Conservation (phyloP, 2,329 filamentous ascomycete genomes). For the Botrytis deweyae region DNA sequence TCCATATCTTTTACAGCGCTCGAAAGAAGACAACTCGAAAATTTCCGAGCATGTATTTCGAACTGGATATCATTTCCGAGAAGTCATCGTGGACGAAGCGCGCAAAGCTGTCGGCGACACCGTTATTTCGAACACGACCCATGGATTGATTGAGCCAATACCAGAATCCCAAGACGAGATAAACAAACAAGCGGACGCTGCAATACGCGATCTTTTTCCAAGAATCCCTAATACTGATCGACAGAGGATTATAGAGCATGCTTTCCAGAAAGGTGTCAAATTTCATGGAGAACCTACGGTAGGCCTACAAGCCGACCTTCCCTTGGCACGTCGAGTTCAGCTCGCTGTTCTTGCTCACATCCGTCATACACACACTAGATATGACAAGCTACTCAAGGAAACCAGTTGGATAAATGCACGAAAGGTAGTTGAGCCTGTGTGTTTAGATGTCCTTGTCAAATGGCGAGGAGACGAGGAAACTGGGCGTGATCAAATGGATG, state of each 20-base stretch:
- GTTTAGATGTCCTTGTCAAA: slow-evolving; percentile 65
- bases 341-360: slow-evolving; percentile 66
- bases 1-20: slow-evolving; percentile 23
- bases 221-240: slow-evolving; percentile 65
- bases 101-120: slow-evolving; percentile 37
- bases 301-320: slow-evolving; percentile 55
- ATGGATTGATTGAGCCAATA: slow-evolving; percentile 53
- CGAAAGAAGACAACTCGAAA: slow-evolving; percentile 35
- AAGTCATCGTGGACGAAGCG: slow-evolving; percentile 59
- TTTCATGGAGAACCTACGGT: slow-evolving; percentile 57
- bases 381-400: slow-evolving; percentile 60
- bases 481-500: slow-evolving; percentile 64
- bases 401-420: slow-evolving; percentile 59
- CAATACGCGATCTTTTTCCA: slow-evolving; percentile 63
- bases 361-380: slow-evolving; percentile 64
- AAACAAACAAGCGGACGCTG: slow-evolving; percentile 60
- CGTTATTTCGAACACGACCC: slow-evolving; percentile 33
- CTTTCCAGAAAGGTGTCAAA: slow-evolving; percentile 57
- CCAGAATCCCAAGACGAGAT: slow-evolving; percentile 60
- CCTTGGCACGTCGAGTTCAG: slow-evolving; percentile 61
- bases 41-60: slow-evolving; percentile 53
- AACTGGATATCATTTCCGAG: slow-evolving; percentile 59
- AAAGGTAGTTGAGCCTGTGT: slow-evolving; percentile 59
- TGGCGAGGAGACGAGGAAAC: slow-evolving; percentile 71
- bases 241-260: slow-evolving; percentile 59